Evolutionary conservation across 2,329 filamentous ascomycete species (phyloP).

Genomic region (Zymoseptoria crescenta): DNA sequence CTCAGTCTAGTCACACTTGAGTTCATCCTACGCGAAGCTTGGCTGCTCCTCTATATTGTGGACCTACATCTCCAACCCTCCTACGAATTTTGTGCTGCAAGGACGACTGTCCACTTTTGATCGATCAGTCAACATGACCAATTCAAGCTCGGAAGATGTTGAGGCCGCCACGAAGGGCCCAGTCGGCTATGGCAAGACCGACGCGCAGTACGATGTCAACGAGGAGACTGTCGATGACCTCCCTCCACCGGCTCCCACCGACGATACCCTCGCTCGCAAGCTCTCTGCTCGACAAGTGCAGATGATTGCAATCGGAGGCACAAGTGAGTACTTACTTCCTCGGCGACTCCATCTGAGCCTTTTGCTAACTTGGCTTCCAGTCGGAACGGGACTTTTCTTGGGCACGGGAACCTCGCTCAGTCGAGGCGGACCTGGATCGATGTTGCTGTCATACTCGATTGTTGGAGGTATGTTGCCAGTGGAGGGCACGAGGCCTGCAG

Average conservation of each 20-base stretch:
- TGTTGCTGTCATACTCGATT: constrained; percentile 62
- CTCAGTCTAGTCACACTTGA: neutral
- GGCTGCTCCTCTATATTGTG: neutral
- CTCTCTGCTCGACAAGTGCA: constrained; percentile 49
- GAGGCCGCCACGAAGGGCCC: neutral
- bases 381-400: constrained; percentile 44
- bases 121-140: neutral
- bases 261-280: constrained; percentile 40
- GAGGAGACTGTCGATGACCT: constrained; percentile 5
- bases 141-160: neutral
- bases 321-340: constrained; percentile 31
- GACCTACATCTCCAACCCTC: neutral
- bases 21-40: neutral
- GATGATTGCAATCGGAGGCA: constrained; percentile 63
- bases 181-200: neutral
- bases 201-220: neutral
- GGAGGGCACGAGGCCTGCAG: too few species aligned
- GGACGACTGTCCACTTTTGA: neutral
- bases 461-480: constrained; percentile 48
- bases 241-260: constrained; percentile 4
- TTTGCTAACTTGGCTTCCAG: neutral
- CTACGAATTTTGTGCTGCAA: neutral
- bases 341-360: constrained; percentile 16
- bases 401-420: constrained; percentile 48
- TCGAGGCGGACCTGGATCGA: constrained; percentile 51